Evolutionary conservation across 805 yeast genomes (phyloP), one percentile per base, ranked within the genome.

Genomic region (Clavispora santaluciae): DNA sequence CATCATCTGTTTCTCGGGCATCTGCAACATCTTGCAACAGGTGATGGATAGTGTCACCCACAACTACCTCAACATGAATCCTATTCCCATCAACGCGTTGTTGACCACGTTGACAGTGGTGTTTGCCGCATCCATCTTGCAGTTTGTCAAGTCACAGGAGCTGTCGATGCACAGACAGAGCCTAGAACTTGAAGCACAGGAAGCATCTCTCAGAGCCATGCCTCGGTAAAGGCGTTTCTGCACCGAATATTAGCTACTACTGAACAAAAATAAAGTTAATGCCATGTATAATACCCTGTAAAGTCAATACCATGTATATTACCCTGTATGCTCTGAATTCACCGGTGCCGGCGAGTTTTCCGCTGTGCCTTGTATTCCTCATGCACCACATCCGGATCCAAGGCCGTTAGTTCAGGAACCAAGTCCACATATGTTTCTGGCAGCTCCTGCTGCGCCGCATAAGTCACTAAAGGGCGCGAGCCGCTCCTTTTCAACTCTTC

Each of bases 1-100:
- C 15, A 73, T 89, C 54, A 87, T 89, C 55, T 82, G 89, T 43
- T 68, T 85, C 44, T 79, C 95, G 12, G 97, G 97, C 5, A 45
- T 83, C n/a, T 77, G 83, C 60, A 90, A 89, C 60, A 68, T 87
- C 51, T 55, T 76, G 5, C 96, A 87, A 55, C 80, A 83, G 17
- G 63, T 66, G 2, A 61, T 91, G 55, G 97, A 90, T 57, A 67
- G 66, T 34, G 51, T 73, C 26, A 89, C 96, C 0, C 95, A 87
- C 57, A 70, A 72, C 24, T 61, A 68, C 6, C 84, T 86, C 58
- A 47, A 76, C 38, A 78, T 78, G 76, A 81, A 90, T 59, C 97
- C 98, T 16, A 72, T 71, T 2, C 96, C 97, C 0, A 75, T 87
- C 18, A 90, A 90, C 59, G 33, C 66, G 0, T 42, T 71, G 1